Percentiles rank a stretch among this genome's conserved stretches.
Evolutionary conservation across 2,329 filamentous ascomycete genomes (phyloP).

Genomic region (Claviceps citrina): DNA sequence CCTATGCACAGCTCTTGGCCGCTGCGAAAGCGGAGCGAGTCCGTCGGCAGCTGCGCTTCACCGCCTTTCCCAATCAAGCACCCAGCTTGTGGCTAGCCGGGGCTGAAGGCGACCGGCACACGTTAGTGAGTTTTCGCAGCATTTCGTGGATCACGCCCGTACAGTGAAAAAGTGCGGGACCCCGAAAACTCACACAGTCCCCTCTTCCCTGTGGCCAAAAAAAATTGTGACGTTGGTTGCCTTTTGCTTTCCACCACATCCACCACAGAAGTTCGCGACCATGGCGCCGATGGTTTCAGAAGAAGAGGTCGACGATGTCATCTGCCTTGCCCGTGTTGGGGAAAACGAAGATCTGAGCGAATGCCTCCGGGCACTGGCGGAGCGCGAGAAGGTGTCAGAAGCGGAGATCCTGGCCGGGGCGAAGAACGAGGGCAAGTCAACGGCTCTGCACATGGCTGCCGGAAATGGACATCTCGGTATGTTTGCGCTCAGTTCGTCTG

Average conservation of each 20-base stretch:
- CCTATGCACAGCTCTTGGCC: no score
- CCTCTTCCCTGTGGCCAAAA: conserved; percentile 18
- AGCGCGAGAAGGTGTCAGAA: conserved; percentile 42
- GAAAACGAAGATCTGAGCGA: conserved; percentile 54
- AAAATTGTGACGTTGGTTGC: conserved; percentile 14
- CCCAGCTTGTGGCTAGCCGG: no score
- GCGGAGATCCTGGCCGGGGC: conserved; percentile 55
- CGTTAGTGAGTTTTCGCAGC: no score
- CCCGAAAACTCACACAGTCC: conserved; percentile 20
- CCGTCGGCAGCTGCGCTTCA: no score
- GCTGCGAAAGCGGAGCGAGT: no score
- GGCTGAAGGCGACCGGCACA: no score
- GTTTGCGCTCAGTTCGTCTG: conserved; percentile 10
- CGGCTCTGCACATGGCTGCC: conserved; percentile 79
- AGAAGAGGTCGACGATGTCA: conserved; percentile 79
- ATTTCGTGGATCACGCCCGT: no score
- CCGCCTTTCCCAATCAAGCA: no score
- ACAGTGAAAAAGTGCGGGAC: conserved; percentile 22
- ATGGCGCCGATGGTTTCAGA: conserved; percentile 46
- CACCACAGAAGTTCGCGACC: conserved; percentile 4
- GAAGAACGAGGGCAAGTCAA: conserved; percentile 61
- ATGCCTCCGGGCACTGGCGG: conserved; percentile 41
- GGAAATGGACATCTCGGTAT: conserved; percentile 77
- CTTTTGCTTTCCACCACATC: conserved; percentile 11
- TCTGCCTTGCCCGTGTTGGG: conserved; percentile 71